Evolutionary conservation across 768 basidiomycete species (phyloP).

Genomic region (Boletus sp.): DNA sequence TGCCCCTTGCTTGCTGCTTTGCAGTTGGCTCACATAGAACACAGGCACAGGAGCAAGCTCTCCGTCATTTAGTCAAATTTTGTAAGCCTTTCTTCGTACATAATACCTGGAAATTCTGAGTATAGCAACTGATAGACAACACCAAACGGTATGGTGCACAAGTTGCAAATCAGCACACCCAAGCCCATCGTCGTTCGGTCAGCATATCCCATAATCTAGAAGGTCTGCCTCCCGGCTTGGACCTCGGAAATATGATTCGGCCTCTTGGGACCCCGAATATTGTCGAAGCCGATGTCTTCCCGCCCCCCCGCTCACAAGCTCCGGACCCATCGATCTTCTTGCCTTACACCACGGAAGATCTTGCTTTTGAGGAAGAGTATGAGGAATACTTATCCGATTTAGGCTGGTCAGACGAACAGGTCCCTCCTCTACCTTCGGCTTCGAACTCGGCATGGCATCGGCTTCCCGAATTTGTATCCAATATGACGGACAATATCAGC

Average conservation of each 20-base stretch:
- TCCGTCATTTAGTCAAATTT: slow-evolving; percentile 91
- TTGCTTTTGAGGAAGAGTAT: slow-evolving; percentile 95
- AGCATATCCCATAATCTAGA: slow-evolving; percentile 83
- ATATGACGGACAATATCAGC: slow-evolving; percentile 84
- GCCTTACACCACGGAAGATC: slow-evolving; percentile 90
- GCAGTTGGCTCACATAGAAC: slow-evolving; percentile 10
- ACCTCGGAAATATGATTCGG: slow-evolving; percentile 70
- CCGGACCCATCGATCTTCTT: slow-evolving; percentile 81
- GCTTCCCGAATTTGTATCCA: slow-evolving; percentile 73
- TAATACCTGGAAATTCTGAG: slow-evolving; percentile 4
- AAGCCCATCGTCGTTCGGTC: slow-evolving; percentile 72
- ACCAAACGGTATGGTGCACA: slow-evolving; percentile 79
- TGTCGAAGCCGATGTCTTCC: slow-evolving; percentile 90
- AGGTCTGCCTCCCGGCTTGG: slow-evolving; percentile 70
- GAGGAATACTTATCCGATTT: slow-evolving; percentile 93
- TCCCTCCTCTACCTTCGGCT: slow-evolving; percentile 34
- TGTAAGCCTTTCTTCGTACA: slow-evolving; percentile 52
- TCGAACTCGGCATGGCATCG: slow-evolving; percentile 73
- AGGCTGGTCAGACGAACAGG: slow-evolving; percentile 63
- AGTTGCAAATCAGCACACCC: slow-evolving; percentile 47
- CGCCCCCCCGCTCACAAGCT: slow-evolving; percentile 84
- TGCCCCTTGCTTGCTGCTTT: slow-evolving; percentile 11
- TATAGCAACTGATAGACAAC: slow-evolving; percentile 58
- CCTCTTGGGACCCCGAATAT: slow-evolving; percentile 73
- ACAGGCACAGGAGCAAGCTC: slow-evolving; percentile 91